Evolutionary conservation across 495 filamentous ascomycete species (phyloP).

Genomic region (Podospora didyma): DNA sequence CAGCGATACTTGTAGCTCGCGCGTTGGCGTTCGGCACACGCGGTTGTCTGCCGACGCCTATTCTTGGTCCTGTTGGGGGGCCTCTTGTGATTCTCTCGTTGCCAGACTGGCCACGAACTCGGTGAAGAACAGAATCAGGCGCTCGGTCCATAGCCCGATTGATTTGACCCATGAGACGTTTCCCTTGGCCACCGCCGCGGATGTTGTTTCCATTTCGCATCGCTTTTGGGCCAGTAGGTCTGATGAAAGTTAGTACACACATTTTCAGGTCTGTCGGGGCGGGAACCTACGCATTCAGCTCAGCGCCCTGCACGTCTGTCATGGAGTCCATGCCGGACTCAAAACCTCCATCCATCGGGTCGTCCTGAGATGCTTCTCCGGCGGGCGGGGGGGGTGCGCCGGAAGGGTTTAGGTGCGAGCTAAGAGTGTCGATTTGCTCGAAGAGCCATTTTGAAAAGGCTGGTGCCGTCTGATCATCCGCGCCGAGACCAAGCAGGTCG

Average conservation of each 20-base stretch:
- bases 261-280: neutral
- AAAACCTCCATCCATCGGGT: slow-evolving; percentile 27
- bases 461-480: slow-evolving; percentile 75
- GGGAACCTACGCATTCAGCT: slow-evolving; percentile 64
- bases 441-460: slow-evolving; percentile 92
- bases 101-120: slow-evolving; percentile 68
- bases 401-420: slow-evolving; percentile 55
- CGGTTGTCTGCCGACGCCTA: slow-evolving; percentile 50
- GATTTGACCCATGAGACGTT: slow-evolving; percentile 82
- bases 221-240: slow-evolving; percentile 90
- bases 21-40: slow-evolving; percentile 45
- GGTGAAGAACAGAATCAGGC: slow-evolving; percentile 70
- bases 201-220: slow-evolving; percentile 70
- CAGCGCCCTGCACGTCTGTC: slow-evolving; percentile 33
- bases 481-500: slow-evolving; percentile 77
- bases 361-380: slow-evolving; percentile 18
- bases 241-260: slow-evolving; percentile 37
- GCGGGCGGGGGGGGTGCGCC: slow-evolving; percentile 18
- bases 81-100: slow-evolving; percentile 70
- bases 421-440: slow-evolving; percentile 68
- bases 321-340: slow-evolving; percentile 68
- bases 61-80: slow-evolving; percentile 68
- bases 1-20: slow-evolving; percentile 39
- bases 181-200: slow-evolving; percentile 54
- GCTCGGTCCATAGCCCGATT: slow-evolving; percentile 80